These are phyloP conservation scores for Nicotiana tomentosiformis DNA, from an alignment of 257 asterid species.

Conservation along the genomic window DNA sequence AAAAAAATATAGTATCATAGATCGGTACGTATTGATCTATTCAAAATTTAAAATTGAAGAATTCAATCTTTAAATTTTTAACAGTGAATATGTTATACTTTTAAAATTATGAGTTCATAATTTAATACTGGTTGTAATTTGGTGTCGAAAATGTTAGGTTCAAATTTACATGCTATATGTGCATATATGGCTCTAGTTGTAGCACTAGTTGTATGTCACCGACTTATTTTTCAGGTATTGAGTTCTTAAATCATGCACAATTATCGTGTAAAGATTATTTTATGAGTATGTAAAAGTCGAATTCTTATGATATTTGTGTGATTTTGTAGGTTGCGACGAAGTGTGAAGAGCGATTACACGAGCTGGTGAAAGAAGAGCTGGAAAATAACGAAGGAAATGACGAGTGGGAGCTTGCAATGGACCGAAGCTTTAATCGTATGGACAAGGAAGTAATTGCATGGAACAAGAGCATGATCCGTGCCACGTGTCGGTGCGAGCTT, in stretches of 20 bases:
- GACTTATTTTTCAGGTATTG: no score
- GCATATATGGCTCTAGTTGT: no score
- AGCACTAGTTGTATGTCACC: no score
- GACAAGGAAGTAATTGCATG: conserved; percentile 50
- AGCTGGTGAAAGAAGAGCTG: conserved; percentile 59
- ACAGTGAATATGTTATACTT: background rate
- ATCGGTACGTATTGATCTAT: no score
- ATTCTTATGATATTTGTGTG: no score
- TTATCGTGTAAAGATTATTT: no score
- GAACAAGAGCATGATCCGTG: conserved; percentile 9
- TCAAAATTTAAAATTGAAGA: background rate
- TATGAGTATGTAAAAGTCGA: no score
- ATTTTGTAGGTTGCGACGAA: conserved; percentile 50
- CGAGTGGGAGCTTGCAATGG: conserved; percentile 52
- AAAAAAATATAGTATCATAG: no score
- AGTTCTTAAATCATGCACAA: no score
- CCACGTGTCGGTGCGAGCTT: conserved; percentile 62
- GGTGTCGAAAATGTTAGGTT: no score
- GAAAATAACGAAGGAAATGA: conserved; percentile 15
- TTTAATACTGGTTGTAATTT: background rate
- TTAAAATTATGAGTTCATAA: background rate
- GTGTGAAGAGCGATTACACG: conserved; percentile 65
- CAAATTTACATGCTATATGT: no score
- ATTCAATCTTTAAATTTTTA: background rate
- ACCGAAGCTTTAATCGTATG: conserved; percentile 67